Conservation (phyloP, 225 moss, liverwort and hornwort genomes). For the Pleurozium schreberi region DNA sequence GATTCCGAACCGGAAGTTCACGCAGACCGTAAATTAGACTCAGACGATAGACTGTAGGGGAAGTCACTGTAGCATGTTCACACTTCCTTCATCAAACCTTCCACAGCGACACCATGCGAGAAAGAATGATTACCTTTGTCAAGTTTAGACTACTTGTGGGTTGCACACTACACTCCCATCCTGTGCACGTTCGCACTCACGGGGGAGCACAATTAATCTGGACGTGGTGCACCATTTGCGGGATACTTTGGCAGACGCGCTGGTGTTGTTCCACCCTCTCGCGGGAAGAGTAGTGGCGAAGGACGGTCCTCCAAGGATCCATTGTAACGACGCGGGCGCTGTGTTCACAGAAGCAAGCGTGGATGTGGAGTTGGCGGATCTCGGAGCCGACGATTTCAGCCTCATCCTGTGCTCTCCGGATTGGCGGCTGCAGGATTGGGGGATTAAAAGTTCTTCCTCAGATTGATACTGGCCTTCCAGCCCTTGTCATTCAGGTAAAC, state of each 20-base stretch:
- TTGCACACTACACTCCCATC: background rate
- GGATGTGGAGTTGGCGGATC: slow-evolving; percentile 6
- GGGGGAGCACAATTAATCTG: too few species aligned
- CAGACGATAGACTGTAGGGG: background rate
- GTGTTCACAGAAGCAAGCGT: slow-evolving; percentile 19
- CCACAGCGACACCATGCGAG: background rate
- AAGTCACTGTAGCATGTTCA: background rate
- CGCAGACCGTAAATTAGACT: background rate
- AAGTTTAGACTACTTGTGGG: background rate
- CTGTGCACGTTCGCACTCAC: background rate
- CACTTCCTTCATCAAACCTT: background rate
- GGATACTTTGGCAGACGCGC: slow-evolving; percentile 3
- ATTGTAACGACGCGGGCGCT: slow-evolving; percentile 21
- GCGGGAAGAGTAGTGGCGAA: background rate
- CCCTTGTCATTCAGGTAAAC: background rate
- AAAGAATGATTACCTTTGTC: background rate
- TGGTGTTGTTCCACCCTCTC: slow-evolving; percentile 21
- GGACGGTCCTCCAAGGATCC: slow-evolving; percentile 3
- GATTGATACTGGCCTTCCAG: background rate
- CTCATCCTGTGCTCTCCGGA: slow-evolving; percentile 11
- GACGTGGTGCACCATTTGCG: slow-evolving; percentile 10
- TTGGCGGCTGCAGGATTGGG: slow-evolving; percentile 8
- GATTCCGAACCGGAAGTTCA: background rate
- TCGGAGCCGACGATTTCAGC: slow-evolving; percentile 23
- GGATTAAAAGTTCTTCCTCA: slow-evolving; percentile 4